A percentile compares a stretch with the other conserved stretches of the same genome.
These are phyloP conservation scores for Trichoderma pleuroti DNA, from an alignment of 2,329 filamentous ascomycete genomes.

Conservation along the genomic window DNA sequence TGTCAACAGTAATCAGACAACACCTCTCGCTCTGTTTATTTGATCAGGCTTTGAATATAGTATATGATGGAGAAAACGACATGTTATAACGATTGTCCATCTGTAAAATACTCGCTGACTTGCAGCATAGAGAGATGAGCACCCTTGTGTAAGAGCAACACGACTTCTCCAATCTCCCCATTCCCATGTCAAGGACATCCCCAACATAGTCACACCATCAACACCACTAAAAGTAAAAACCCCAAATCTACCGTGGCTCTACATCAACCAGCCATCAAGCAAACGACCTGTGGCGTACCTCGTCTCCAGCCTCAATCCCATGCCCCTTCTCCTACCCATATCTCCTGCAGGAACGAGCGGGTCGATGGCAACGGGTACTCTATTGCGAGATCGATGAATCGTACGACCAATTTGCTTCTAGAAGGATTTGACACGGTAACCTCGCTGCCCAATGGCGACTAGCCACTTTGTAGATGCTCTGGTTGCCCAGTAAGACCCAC, in stretches of 20 bases:
- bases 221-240: background rate
- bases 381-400: background rate
- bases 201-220: background rate
- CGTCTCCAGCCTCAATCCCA: background rate
- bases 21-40: accelerated
- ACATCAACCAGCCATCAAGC: background rate
- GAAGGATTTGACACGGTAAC: background rate
- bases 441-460: background rate
- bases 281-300: background rate
- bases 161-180: background rate
- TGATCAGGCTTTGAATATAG: background rate
- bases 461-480: background rate
- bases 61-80: background rate
- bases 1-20: background rate
- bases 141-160: background rate
- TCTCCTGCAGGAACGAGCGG: conserved; percentile 12
- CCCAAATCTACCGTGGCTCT: background rate
- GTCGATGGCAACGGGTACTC: background rate
- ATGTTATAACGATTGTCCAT: accelerated
- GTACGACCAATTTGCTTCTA: background rate
- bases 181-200: background rate
- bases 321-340: background rate
- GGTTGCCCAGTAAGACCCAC: background rate
- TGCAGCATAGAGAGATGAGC: background rate
- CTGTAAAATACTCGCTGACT: background rate